Percentiles rank a stretch among this genome's conserved stretches.
phyloP scores from a whole-genome alignment of 2,329 filamentous ascomycete species.

The Sphaerulina musiva region DNA sequence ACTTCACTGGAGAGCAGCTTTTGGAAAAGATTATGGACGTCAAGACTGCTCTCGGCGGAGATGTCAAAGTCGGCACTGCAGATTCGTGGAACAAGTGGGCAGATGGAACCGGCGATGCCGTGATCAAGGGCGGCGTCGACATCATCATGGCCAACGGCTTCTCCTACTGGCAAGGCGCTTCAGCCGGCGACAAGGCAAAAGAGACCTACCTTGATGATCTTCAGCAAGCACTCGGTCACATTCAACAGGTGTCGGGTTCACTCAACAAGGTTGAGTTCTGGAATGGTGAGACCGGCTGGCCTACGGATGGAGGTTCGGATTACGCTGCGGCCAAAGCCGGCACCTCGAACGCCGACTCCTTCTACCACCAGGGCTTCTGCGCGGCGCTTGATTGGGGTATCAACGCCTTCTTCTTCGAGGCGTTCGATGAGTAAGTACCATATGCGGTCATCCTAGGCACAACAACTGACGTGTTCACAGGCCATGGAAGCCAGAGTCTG shows the following conservation, averaged over 20 bases:
- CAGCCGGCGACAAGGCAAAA: conserved; percentile 47
- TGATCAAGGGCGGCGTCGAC: conserved; percentile 55
- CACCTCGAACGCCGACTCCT: conserved; percentile 52
- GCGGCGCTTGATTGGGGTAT: conserved; percentile 58
- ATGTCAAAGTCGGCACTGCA: conserved; percentile 58
- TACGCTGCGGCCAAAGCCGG: conserved; percentile 58
- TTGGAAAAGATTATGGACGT: conserved; percentile 57
- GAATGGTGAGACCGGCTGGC: conserved; percentile 65
- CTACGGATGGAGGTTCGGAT: conserved; percentile 54
- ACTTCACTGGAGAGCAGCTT: conserved; percentile 56
- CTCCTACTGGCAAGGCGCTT: conserved; percentile 61
- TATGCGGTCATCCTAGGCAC: neutral
- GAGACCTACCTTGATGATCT: conserved; percentile 62
- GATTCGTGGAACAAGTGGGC: conserved; percentile 68
- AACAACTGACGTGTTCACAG: conserved; percentile 7
- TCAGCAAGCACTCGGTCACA: conserved; percentile 55
- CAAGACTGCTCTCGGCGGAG: conserved; percentile 48
- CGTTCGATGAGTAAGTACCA: conserved; percentile 54
- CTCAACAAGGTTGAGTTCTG: conserved; percentile 55
- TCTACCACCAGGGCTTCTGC: conserved; percentile 58
- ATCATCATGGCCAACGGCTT: conserved; percentile 63
- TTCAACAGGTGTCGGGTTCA: conserved; percentile 53
- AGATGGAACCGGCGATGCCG: conserved; percentile 60
- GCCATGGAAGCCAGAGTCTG: conserved; percentile 57
- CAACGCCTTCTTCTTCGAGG: conserved; percentile 68